phyloP scores from a whole-genome alignment of 306 rosid species.

The Pyrus pyrifolia region DNA sequence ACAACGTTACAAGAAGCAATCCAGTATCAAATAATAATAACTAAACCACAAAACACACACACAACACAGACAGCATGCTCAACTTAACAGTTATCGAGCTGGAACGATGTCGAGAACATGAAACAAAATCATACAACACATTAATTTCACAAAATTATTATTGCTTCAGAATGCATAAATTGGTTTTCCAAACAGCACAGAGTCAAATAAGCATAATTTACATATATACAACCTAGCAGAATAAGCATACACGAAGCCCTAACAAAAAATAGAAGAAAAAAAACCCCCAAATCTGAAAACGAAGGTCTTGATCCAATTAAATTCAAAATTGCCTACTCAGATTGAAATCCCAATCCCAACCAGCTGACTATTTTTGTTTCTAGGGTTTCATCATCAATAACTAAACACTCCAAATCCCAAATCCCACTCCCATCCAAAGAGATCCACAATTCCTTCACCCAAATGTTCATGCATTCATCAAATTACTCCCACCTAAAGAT shows the following conservation, averaged over 20 bases:
- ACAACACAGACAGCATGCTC: background rate
- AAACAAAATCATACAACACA: background rate
- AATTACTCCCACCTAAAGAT: no score
- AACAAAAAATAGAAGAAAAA: background rate
- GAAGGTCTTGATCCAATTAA: constrained; percentile 14
- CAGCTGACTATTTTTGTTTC: no score
- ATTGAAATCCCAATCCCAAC: constrained; percentile 20
- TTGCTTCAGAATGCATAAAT: background rate
- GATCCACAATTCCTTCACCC: constrained; percentile 36
- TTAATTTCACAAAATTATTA: background rate
- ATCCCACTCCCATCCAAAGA: constrained; percentile 8
- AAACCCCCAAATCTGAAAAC: constrained; percentile 7
- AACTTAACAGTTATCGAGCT: background rate
- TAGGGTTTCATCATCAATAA: constrained; percentile 42
- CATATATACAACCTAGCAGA: background rate
- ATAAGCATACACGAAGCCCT: background rate
- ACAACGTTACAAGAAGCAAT: background rate
- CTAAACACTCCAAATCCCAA: constrained; percentile 17
- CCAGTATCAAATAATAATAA: background rate
- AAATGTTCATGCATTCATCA: constrained; percentile 31
- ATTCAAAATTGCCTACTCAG: constrained; percentile 13
- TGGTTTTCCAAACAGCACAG: background rate
- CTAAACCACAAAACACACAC: background rate
- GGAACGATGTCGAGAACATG: background rate
- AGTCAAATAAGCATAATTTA: background rate